Percentiles rank a stretch among this genome's conserved stretches.
Conservation (phyloP, 306 rosid species). For the Rubus idaeus region DNA sequence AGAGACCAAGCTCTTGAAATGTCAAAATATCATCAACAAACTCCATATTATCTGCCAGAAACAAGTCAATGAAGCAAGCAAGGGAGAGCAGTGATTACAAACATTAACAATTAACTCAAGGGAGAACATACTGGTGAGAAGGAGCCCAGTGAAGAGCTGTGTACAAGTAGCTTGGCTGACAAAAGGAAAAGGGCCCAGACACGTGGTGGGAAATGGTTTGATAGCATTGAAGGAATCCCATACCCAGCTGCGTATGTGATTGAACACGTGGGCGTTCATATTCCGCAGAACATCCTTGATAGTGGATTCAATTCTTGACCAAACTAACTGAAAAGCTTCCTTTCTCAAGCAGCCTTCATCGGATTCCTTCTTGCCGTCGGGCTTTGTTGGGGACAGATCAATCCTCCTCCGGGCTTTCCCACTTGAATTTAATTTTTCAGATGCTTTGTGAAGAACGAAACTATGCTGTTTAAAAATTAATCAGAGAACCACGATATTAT, state of each 20-base stretch:
- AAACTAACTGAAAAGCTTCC: slow-evolving; percentile 56
- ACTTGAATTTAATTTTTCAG: slow-evolving; percentile 21
- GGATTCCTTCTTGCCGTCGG: slow-evolving; percentile 29
- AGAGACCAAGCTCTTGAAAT: slow-evolving; percentile 75
- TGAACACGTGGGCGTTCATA: slow-evolving; percentile 54
- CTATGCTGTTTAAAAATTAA: slow-evolving; percentile 45
- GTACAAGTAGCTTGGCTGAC: slow-evolving; percentile 42
- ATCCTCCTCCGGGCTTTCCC: slow-evolving; percentile 43
- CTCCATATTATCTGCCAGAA: slow-evolving; percentile 80
- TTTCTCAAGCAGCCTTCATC: slow-evolving; percentile 32
- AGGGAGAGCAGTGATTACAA: neutral
- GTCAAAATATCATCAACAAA: slow-evolving; percentile 82
- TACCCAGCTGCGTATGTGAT: slow-evolving; percentile 66
- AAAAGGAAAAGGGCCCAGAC: slow-evolving; percentile 61
- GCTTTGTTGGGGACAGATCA: slow-evolving; percentile 41
- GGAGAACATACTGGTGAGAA: slow-evolving; percentile 63
- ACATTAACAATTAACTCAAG: neutral
- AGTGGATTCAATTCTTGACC: slow-evolving; percentile 68
- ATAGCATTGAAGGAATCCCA: slow-evolving; percentile 51
- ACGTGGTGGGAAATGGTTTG: slow-evolving; percentile 44
- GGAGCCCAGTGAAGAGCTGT: slow-evolving; percentile 62
- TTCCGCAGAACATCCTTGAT: slow-evolving; percentile 69
- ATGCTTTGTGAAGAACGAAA: slow-evolving; percentile 72
- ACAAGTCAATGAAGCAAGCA: slow-evolving; percentile 27
- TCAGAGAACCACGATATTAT: neutral